Evolutionary conservation across 2,329 filamentous ascomycete species (phyloP).

Genomic region (Claviceps quebecensis): DNA sequence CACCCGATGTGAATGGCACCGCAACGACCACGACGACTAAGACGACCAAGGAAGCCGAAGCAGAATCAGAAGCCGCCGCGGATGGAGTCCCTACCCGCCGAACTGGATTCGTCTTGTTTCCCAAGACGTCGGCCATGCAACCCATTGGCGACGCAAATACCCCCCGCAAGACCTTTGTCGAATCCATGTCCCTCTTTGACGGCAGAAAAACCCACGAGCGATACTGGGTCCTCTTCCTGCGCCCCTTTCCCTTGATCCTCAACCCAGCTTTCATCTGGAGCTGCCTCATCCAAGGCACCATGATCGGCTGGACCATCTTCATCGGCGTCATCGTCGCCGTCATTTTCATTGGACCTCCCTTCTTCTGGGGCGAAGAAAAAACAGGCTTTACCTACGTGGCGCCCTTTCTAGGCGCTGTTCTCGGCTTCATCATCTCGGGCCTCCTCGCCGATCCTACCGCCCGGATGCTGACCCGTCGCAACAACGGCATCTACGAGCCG

Average conservation of each 20-base stretch:
- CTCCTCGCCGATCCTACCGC: constrained; percentile 60
- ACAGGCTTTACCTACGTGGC: constrained; percentile 81
- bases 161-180: constrained; percentile 41
- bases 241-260: constrained; percentile 69
- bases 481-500: constrained; percentile 76
- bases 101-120: constrained; percentile 18
- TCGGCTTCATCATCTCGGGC: constrained; percentile 66
- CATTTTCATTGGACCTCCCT: constrained; percentile 66
- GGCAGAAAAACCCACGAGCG: constrained; percentile 67
- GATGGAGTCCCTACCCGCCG: constrained; percentile 2
- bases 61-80: neutral
- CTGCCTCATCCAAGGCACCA: constrained; percentile 66
- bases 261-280: constrained; percentile 79
- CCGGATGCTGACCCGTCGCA: constrained; percentile 54
- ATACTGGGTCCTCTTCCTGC: constrained; percentile 50
- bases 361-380: constrained; percentile 68
- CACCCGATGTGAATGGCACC: neutral
- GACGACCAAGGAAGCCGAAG: neutral
- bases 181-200: constrained; percentile 58
- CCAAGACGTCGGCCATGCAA: constrained; percentile 19
- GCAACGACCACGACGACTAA: neutral
- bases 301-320: constrained; percentile 94
- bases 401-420: constrained; percentile 68
- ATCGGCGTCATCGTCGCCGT: constrained; percentile 73
- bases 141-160: constrained; percentile 21